These are phyloP conservation scores for Trichophyton schoenleinii DNA, from an alignment of 2,329 filamentous ascomycete genomes.

Conservation along the genomic window DNA sequence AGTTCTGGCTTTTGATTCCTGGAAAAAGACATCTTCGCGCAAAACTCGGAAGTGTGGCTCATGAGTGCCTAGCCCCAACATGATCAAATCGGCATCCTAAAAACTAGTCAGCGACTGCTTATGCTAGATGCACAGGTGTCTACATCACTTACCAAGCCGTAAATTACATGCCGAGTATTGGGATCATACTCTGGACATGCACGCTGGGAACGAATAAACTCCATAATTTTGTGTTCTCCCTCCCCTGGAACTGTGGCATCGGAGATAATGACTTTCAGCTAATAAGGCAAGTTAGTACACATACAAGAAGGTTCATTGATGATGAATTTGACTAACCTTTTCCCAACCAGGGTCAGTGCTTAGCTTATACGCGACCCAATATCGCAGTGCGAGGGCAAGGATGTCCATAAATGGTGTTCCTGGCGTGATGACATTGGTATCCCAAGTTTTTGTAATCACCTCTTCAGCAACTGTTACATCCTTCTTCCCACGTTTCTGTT, in stretches of 20 bases:
- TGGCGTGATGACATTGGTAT: constrained; percentile 77
- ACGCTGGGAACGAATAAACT: constrained; percentile 88
- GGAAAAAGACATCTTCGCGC: constrained; percentile 90
- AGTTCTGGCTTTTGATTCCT: constrained; percentile 67
- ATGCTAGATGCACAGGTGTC: background rate
- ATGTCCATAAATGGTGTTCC: constrained; percentile 99
- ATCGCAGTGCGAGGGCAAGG: constrained; percentile 74
- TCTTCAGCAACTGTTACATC: constrained; percentile 50
- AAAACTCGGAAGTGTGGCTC: constrained; percentile 94
- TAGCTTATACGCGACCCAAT: constrained; percentile 96
- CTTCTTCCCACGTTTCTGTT: constrained; percentile 56
- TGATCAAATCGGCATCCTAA: constrained; percentile 87
- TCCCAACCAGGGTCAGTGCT: constrained; percentile 95
- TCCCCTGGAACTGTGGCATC: constrained; percentile 96
- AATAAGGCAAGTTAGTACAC: constrained; percentile 16
- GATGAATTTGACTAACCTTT: constrained; percentile 37
- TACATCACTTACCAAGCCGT: constrained; percentile 50
- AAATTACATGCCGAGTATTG: constrained; percentile 95
- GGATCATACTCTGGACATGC: constrained; percentile 83
- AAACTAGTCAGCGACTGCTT: constrained; percentile 15
- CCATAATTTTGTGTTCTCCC: constrained; percentile 99
- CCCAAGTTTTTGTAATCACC: constrained; percentile 76
- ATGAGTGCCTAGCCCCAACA: constrained; percentile 92
- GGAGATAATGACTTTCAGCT: constrained; percentile 92
- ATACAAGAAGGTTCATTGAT: background rate